These are phyloP conservation scores for Eremothecium coryli DNA, from an alignment of 1,139 yeast genomes.

Conservation along the genomic window DNA sequence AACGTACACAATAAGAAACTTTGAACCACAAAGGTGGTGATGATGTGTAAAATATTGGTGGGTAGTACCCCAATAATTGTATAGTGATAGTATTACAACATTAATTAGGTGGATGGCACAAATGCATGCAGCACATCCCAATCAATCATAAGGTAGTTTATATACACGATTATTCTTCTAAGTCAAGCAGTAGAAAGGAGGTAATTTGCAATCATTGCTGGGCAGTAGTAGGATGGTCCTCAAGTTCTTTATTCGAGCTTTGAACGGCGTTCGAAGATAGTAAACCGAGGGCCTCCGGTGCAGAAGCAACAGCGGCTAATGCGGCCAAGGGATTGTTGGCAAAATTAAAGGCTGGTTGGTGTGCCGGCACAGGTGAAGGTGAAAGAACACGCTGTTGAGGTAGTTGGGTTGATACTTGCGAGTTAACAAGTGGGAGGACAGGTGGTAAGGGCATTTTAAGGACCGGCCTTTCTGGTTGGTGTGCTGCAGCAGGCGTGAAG, in stretches of 20 bases:
- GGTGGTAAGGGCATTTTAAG: conserved; percentile 1
- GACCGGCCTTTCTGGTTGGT: background rate
- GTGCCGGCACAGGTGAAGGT: conserved; percentile 9
- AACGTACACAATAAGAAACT: no score
- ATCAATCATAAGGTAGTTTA: no score
- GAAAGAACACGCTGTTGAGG: conserved; percentile 2
- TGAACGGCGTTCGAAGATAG: conserved; percentile 1
- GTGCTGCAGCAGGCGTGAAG: conserved; percentile 1
- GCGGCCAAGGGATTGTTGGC: conserved; percentile 32
- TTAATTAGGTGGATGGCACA: no score
- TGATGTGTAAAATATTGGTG: no score
- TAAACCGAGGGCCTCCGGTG: conserved; percentile 23
- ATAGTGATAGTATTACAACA: no score
- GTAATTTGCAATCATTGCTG: no score
- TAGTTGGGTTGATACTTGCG: background rate
- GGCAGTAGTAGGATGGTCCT: conserved; percentile 1
- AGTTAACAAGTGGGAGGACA: conserved; percentile 8
- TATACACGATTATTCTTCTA: no score
- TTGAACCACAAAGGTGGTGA: no score
- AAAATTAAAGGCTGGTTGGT: conserved; percentile 18
- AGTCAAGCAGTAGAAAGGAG: no score
- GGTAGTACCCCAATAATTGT: no score
- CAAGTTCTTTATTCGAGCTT: no score
- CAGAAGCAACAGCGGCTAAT: conserved; percentile 32
- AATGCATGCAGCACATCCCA: no score